Base-by-base conservation (phyloP, 495 filamentous ascomycete genomes). In the Penicillium roqueforti region DNA sequence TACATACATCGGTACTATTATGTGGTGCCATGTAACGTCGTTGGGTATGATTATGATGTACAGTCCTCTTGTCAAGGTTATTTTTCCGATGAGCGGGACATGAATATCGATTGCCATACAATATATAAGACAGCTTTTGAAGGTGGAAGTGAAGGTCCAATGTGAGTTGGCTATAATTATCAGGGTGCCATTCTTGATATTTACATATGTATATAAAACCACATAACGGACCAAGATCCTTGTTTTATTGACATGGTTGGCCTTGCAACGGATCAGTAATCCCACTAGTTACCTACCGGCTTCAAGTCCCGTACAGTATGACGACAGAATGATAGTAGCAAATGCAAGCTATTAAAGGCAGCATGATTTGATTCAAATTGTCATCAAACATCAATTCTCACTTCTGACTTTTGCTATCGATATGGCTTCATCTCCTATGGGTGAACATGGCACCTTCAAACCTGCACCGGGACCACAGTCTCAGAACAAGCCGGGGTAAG, bases 351-450 rank as follows among this genome's bases (percentile, higher is more conserved):
- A 3, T 36, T 16, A 36, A 16, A 36, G n/a, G 0, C n/a, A 1
- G 38, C 34, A n/a, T n/a, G n/a, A n/a, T n/a, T n/a, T n/a, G n/a
- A n/a, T n/a, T n/a, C n/a, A n/a, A n/a, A n/a, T n/a, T n/a, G n/a
- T n/a, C n/a, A n/a, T n/a, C n/a, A n/a, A 18, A 28, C 10, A 18
- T 11, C n/a, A 18, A 5, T 8, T 44, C 23, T 11, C 23, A 10
- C 13, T n/a, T 44, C n/a, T n/a, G n/a, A n/a, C n/a, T n/a, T n/a
- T n/a, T 28, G 1, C 26, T 26, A 7, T 28, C 36, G 53, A 39
- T 16, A 68, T 65, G 65, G 46, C 60, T n/a, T n/a, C n/a, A 29
- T 63, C 62, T 42, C 26, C 53, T 48, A 68, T 60, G 54, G 57
- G 57, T 18, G 39, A 62, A 9, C 49, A 55, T 19, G 64, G 63